phyloP scores from a whole-genome alignment of 2,329 filamentous ascomycete genomes.

The Penicillium sp. region DNA sequence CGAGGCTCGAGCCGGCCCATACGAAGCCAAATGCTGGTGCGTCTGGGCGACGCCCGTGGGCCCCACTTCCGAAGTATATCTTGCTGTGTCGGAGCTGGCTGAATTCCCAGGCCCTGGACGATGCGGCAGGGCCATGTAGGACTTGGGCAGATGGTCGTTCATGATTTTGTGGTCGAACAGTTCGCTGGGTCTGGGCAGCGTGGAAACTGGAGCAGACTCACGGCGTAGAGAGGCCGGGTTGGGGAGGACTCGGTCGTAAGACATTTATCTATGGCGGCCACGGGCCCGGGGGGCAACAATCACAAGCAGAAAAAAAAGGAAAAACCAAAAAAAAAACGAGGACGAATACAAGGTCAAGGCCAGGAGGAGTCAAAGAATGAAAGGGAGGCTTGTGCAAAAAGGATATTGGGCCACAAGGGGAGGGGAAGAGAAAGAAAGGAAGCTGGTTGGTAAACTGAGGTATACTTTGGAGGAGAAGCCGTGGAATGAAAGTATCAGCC shows the following conservation, averaged over 20 bases:
- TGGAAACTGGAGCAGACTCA: constrained; percentile 37
- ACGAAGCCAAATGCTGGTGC: constrained; percentile 29
- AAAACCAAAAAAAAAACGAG: neutral
- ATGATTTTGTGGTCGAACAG: constrained; percentile 48
- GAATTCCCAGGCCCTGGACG: constrained; percentile 15
- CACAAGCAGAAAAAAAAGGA: constrained; percentile 5
- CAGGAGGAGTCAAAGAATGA: constrained; percentile 6
- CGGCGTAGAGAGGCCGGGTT: constrained; percentile 46
- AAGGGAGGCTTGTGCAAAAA: constrained; percentile 5
- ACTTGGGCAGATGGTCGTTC: constrained; percentile 32
- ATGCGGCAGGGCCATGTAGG: constrained; percentile 20
- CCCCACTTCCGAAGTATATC: constrained; percentile 24
- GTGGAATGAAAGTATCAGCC: neutral
- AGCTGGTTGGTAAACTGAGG: neutral
- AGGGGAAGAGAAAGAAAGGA: constrained; percentile 12
- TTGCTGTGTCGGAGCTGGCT: constrained; percentile 6
- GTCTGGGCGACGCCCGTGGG: constrained; percentile 23
- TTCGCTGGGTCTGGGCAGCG: constrained; percentile 36
- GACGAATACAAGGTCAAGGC: constrained; percentile 7
- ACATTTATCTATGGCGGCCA: constrained; percentile 40
- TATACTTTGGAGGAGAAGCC: neutral
- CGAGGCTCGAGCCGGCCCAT: constrained; percentile 24
- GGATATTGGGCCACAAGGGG: neutral
- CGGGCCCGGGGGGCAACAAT: neutral
- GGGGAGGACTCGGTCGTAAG: constrained; percentile 52